A percentile compares a stretch with the other conserved stretches of the same genome.
Evolutionary conservation across 1,139 yeast genomes (phyloP).

Genomic region (Yamadazyma spencermartinsiae): DNA sequence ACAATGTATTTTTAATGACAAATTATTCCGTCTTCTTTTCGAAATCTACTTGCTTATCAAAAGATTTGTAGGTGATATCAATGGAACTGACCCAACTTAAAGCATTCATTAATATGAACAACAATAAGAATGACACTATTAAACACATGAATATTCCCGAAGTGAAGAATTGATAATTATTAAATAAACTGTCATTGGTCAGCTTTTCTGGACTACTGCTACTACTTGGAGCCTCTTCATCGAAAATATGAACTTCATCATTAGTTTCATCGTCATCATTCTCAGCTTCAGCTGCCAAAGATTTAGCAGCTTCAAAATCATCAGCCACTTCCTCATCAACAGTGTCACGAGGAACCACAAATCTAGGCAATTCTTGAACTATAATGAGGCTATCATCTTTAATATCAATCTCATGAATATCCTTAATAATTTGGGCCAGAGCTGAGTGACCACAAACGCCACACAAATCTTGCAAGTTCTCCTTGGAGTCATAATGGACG

Average conservation of each 20-base stretch:
- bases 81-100: constrained; percentile 61
- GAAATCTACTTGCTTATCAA: constrained; percentile 65
- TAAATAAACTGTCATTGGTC: constrained; percentile 30
- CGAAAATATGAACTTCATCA: constrained; percentile 24
- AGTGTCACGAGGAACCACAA: constrained; percentile 3
- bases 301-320: constrained; percentile 33
- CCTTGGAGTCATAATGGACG: constrained; percentile 29
- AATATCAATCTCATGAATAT: constrained; percentile 12
- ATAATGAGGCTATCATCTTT: constrained; percentile 19
- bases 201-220: constrained; percentile 8
- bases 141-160: constrained; percentile 69
- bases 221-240: constrained; percentile 10
- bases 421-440: constrained; percentile 18
- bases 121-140: constrained; percentile 55
- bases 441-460: constrained; percentile 10
- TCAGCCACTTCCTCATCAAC: constrained; percentile 17
- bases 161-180: constrained; percentile 44
- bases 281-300: constrained; percentile 31
- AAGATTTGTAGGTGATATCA: constrained; percentile 69
- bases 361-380: constrained; percentile 14
- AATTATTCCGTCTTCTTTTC: constrained; percentile 59
- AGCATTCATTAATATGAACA: constrained; percentile 53
- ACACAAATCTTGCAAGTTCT: constrained; percentile 21
- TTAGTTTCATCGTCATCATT: constrained; percentile 17
- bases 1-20: neutral